Evolutionary conservation across 805 yeast species (phyloP), one percentile per base, ranked within the genome.

Genomic region (Metschnikowia santaceciliae): DNA sequence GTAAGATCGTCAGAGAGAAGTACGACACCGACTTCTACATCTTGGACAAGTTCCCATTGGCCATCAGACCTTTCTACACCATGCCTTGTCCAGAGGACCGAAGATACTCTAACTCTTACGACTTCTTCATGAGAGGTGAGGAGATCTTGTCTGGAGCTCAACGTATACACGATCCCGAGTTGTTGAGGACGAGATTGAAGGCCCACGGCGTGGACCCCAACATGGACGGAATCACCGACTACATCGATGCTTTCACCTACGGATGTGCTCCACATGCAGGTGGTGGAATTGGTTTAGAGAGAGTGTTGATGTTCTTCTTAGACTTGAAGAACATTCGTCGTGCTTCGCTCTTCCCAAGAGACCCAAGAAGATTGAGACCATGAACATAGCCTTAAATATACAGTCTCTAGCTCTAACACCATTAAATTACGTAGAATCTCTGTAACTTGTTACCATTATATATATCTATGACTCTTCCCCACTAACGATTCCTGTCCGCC

Each of bases 261-360:
- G 99, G 98, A 17, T 92, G 97, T 78, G 86, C 96, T 57, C 99
- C 99, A 46, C 99, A 94, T 65, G 99, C 96, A 34, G 99, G 99
- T 70, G 99, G 99, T 76, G 99, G 99, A 73, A 94, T 94, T 68
- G 99, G 99, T 65, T 76, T 94, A 60, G 99, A 94, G 76, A 88
- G 99, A 78, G 99, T 94, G 34, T 90, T 94, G 56, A 94, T 94
- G 99, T 94, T 94, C 81, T 94, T 80, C 84, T 80, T 94, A 69
- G 99, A 90, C 66, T 80, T 94, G 77, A 92, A 92, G 78, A 94
- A 94, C 77, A 94, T 94, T 61, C 87, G 99, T 74, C 86, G 99
- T 69, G 97, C 99, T n/a, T 86, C 96, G 11, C 76, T 92, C 68
- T 94, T 94, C 94, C 99, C 99, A 68, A 88, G 99, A 78, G 99